Conservation (phyloP, 768 basidiomycete genomes). For the Xerocomellus amylosporus region DNA sequence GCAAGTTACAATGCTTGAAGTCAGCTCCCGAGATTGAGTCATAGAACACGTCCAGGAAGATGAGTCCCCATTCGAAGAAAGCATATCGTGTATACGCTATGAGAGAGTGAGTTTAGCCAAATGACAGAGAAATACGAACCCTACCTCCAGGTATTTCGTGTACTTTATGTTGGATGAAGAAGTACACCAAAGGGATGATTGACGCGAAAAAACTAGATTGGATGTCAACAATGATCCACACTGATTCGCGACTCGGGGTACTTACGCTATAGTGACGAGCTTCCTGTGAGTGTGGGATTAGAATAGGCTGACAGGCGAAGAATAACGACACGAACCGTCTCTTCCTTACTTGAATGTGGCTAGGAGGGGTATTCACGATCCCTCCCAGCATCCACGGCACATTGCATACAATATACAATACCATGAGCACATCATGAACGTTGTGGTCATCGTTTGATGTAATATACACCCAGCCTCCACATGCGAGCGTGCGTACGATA, state of each 20-base stretch:
- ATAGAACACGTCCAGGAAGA: constrained; percentile 67
- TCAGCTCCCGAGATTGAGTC: constrained; percentile 67
- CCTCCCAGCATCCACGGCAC: constrained; percentile 87
- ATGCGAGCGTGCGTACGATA: constrained; percentile 69
- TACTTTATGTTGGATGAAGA: constrained; percentile 84
- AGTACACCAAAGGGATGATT: constrained; percentile 74
- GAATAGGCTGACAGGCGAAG: not conserved
- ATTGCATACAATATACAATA: constrained; percentile 78
- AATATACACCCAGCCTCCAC: constrained; percentile 92
- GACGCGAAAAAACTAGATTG: constrained; percentile 62
- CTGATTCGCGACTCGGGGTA: not conserved
- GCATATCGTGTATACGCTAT: constrained; percentile 83
- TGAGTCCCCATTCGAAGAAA: constrained; percentile 86
- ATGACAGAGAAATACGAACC: constrained; percentile 13
- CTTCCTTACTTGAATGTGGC: constrained; percentile 40
- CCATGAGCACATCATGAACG: constrained; percentile 85
- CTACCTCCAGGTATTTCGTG: constrained; percentile 73
- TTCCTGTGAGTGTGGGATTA: constrained; percentile 38
- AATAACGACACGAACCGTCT: constrained; percentile 45
- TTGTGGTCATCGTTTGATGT: constrained; percentile 84
- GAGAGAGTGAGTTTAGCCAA: not conserved
- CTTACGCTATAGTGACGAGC: constrained; percentile 49
- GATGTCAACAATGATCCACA: constrained; percentile 1
- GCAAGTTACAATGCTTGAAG: constrained; percentile 49
- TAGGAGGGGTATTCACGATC: constrained; percentile 50